Percentiles rank a stretch among this genome's conserved stretches.
These are phyloP conservation scores for Vigna unguiculata DNA, from an alignment of 306 rosid genomes.

Conservation along the genomic window DNA sequence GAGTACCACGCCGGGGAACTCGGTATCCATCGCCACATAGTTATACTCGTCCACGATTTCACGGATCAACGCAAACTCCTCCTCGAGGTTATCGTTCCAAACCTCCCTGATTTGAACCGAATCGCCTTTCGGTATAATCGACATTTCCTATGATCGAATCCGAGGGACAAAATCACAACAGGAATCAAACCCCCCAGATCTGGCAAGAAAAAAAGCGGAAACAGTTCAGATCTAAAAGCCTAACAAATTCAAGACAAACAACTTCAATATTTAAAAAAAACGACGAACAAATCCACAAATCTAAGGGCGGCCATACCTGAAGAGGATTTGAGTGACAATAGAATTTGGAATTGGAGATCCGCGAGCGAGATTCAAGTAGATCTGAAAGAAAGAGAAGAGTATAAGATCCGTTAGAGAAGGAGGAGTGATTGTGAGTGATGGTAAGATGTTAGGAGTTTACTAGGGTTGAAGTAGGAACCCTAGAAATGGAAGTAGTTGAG, in stretches of 20 bases:
- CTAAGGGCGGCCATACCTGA: conserved; percentile 47
- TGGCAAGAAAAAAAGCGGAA: conserved; percentile 32
- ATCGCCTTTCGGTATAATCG: conserved; percentile 76
- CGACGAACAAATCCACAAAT: conserved; percentile 10
- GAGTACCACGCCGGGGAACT: conserved; percentile 94
- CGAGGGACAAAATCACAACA: conserved; percentile 38
- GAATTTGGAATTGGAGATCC: conserved; percentile 21
- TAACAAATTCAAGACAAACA: conserved; percentile 30
- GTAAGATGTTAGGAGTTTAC: conserved; percentile 16
- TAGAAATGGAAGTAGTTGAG: conserved; percentile 33
- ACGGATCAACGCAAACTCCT: conserved; percentile 78
- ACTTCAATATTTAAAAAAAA: not conserved
- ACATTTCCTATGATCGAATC: conserved; percentile 60
- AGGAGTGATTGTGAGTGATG: conserved; percentile 26
- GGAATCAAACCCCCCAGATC: conserved; percentile 68
- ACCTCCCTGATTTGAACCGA: conserved; percentile 88
- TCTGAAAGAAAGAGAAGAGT: conserved; percentile 53
- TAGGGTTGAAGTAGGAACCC: conserved; percentile 49
- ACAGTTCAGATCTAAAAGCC: conserved; percentile 46
- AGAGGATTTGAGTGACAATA: conserved; percentile 31
- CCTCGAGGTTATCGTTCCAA: conserved; percentile 84
- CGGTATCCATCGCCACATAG: conserved; percentile 89
- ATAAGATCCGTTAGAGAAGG: not conserved
- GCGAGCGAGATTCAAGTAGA: conserved; percentile 45
- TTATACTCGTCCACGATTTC: conserved; percentile 64